These are phyloP conservation scores for Nigrospora osmanthi DNA, from an alignment of 2,329 filamentous ascomycete species.

Conservation along the genomic window DNA sequence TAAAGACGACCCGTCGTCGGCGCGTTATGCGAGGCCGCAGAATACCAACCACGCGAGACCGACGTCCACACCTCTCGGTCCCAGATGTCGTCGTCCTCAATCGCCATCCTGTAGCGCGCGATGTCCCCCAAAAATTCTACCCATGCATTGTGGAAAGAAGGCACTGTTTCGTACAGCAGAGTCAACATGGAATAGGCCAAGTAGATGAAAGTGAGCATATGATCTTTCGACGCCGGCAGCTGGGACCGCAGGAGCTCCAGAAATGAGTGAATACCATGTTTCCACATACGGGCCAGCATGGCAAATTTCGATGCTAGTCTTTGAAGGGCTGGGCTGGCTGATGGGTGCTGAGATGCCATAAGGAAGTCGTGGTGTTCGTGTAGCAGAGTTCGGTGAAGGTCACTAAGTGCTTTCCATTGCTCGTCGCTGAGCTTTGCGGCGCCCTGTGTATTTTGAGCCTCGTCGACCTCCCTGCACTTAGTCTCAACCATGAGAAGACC, in stretches of 20 bases:
- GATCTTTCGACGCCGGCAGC: constrained; percentile 69
- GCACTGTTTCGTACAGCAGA: too few species aligned
- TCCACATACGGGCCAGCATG: constrained; percentile 93
- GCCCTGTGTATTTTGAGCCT: constrained; percentile 34
- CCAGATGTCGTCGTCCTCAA: constrained; percentile 71
- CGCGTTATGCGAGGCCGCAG: constrained; percentile 67
- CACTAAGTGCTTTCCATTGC: constrained; percentile 79
- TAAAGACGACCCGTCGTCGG: constrained; percentile 74
- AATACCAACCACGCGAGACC: constrained; percentile 78
- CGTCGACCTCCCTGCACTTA: constrained; percentile 79
- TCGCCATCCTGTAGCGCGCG: too few species aligned
- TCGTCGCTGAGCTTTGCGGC: constrained; percentile 45
- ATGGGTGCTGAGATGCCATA: constrained; percentile 78
- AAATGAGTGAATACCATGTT: constrained; percentile 82
- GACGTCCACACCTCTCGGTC: constrained; percentile 76
- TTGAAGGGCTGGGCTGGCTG: constrained; percentile 59
- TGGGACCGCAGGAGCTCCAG: constrained; percentile 68
- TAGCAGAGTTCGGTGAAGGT: constrained; percentile 70
- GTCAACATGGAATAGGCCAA: constrained; percentile 89
- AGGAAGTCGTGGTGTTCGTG: constrained; percentile 85
- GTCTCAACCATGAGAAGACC: constrained; percentile 79
- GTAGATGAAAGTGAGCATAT: constrained; percentile 89
- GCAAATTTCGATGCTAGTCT: constrained; percentile 71
- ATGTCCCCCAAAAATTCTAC: too few species aligned
- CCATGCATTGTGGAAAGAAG: too few species aligned